Percentiles rank a stretch among this genome's conserved stretches.
These are phyloP conservation scores for Ajuga chamaepitys DNA, from an alignment of 257 asterid genomes.

Conservation along the genomic window DNA sequence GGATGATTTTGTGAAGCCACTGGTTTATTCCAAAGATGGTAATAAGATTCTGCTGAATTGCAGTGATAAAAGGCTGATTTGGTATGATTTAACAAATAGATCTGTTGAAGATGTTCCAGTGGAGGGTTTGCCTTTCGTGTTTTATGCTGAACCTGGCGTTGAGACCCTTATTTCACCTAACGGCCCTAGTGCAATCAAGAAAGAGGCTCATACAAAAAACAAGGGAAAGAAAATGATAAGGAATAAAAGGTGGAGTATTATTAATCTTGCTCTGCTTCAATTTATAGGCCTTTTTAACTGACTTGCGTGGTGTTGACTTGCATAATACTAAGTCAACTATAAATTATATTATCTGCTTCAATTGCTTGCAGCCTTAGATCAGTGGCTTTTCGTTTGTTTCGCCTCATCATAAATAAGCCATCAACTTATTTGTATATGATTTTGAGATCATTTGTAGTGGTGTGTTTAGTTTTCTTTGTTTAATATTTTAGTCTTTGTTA, in stretches of 20 bases:
- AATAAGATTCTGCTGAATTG: slow-evolving; percentile 32
- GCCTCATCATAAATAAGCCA: background rate
- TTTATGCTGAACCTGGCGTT: slow-evolving; percentile 39
- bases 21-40: slow-evolving; percentile 35
- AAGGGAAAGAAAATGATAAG: slow-evolving; percentile 14
- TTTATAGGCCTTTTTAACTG: background rate
- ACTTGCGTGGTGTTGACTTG: slow-evolving; percentile 16
- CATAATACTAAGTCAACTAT: slow-evolving; percentile 13
- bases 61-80: slow-evolving; percentile 35
- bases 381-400: background rate
- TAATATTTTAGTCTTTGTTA: background rate
- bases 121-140: slow-evolving; percentile 36
- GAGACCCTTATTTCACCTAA: slow-evolving; percentile 39
- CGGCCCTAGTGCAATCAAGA: slow-evolving; percentile 18
- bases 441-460: background rate
- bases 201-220: slow-evolving; percentile 9
- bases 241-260: slow-evolving; percentile 25
- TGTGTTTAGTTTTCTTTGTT: background rate
- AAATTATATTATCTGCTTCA: background rate
- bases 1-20: slow-evolving; percentile 22
- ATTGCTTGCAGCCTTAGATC: slow-evolving; percentile 6
- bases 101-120: slow-evolving; percentile 24
- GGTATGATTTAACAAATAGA: slow-evolving; percentile 31
- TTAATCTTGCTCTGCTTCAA: background rate
- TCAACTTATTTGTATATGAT: background rate